These are phyloP conservation scores for Steccherinum ochraceum DNA, from an alignment of 768 basidiomycete species.

Conservation along the genomic window DNA sequence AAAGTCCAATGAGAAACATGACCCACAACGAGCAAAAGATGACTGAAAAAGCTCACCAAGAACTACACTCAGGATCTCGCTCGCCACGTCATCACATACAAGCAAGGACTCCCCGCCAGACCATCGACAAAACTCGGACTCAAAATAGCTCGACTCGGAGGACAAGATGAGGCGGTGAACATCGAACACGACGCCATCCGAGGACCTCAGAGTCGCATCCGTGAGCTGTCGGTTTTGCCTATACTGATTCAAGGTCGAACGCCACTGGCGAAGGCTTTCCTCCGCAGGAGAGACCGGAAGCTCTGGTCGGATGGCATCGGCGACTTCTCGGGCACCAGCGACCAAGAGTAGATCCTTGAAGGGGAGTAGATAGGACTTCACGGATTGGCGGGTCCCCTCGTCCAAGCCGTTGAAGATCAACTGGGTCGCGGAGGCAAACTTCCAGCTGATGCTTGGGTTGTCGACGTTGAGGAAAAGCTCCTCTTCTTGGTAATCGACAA, in stretches of 20 bases:
- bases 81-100: slow-evolving; percentile 1
- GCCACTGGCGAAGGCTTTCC: slow-evolving; percentile 12
- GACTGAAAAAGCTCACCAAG: slow-evolving; percentile 24
- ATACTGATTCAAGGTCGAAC: slow-evolving; percentile 28
- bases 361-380: slow-evolving; percentile 18
- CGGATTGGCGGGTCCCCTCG: slow-evolving; percentile 20
- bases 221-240: slow-evolving; percentile 26
- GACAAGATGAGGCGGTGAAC: slow-evolving; percentile 36
- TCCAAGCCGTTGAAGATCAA: slow-evolving; percentile 32
- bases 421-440: slow-evolving; percentile 31
- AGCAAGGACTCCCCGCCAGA: slow-evolving; percentile 19
- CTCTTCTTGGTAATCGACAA: slow-evolving; percentile 7
- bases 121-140: slow-evolving; percentile 22
- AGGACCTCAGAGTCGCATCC: slow-evolving; percentile 30
- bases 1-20: not conserved
- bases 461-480: slow-evolving; percentile 42
- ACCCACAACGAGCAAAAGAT: not conserved
- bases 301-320: slow-evolving; percentile 9
- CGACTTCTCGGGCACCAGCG: slow-evolving; percentile 11
- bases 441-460: slow-evolving; percentile 29
- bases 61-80: slow-evolving; percentile 10
- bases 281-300: slow-evolving; percentile 10
- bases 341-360: slow-evolving; percentile 12
- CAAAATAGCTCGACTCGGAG: slow-evolving; percentile 27
- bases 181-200: slow-evolving; percentile 19